Evolutionary conservation across 1,139 yeast genomes (phyloP), one percentile per base, ranked within the genome.

Genomic region (Tardiomyces depauwii): DNA sequence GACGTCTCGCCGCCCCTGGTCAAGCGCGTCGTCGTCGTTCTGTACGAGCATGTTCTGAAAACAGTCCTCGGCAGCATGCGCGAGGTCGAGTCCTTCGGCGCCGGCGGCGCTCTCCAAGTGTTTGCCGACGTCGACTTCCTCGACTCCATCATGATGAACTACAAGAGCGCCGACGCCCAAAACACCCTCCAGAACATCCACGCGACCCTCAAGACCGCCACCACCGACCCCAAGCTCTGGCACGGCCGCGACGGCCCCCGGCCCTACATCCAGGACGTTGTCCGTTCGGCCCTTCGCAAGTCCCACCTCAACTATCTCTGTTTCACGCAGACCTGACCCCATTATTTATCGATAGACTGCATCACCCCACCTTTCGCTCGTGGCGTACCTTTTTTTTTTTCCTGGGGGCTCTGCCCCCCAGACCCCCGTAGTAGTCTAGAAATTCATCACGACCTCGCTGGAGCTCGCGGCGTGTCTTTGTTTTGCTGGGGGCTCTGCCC

Each of bases 1-100:
- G 70, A 69, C 40, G 69, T 75, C 14, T 74, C 80, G 0, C 70
- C 73, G 1, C 67, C 65, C 33, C 57, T 77, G 42, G 68, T 76
- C 9, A 58, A 62, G 28, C 63, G 67, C 13, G 72, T 77, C 2
- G 59, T 77, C 18, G 61, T 65, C 21, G 75, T 71, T 42, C 64
- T 78, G 14, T 71, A 72, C 51, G 67, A 68, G 28, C 75, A 75
- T 49, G 57, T 74, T 5, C 62, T 76, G 2, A 63, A 66, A 33
- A 60, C 65, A 14, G 51, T 77, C n/a, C 64, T 75, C 44, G 71
- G 70, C 33, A 60, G 66, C 1, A 63, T 75, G 42, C 68, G 79
- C 4, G 66, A 63, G 39, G 52, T 68, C 9, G 72, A 68, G 44
- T 48, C 50, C 28, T 62, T 68, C 41, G 64, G 68, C 11, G 52